Conservation (phyloP, 805 yeast genomes). For the Brettanomyces bruxellensis region DNA sequence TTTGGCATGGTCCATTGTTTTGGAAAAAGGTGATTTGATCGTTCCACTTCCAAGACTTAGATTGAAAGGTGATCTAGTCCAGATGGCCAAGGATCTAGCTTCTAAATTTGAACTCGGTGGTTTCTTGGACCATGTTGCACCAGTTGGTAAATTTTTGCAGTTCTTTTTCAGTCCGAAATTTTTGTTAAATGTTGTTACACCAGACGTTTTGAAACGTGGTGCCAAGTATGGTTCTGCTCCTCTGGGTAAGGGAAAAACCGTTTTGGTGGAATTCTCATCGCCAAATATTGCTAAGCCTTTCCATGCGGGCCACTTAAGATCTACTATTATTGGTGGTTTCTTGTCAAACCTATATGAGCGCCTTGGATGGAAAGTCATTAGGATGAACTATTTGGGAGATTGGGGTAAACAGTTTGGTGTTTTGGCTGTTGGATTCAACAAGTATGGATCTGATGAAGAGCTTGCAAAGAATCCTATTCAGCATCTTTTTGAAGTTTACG, state of each 20-base stretch:
- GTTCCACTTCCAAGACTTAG: constrained; percentile 88
- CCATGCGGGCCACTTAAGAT: constrained; percentile 98
- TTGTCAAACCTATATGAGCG: constrained; percentile 81
- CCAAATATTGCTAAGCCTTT: constrained; percentile 99
- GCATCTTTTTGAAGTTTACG: constrained; percentile 92
- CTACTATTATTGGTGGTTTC: constrained; percentile 97
- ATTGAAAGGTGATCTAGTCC: constrained; percentile 77
- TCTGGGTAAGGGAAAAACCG: constrained; percentile 60
- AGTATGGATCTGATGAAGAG: constrained; percentile 72
- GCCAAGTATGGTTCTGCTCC: constrained; percentile 67
- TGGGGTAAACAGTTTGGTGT: constrained; percentile 99
- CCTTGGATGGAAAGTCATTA: constrained; percentile 84
- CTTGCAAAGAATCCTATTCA: constrained; percentile 77
- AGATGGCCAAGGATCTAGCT: constrained; percentile 70
- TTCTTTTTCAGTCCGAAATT: constrained; percentile 68
- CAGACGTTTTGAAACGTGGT: constrained; percentile 55
- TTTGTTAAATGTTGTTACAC: constrained; percentile 59
- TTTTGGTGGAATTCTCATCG: constrained; percentile 85
- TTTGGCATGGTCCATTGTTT: constrained; percentile 75
- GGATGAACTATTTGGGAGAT: constrained; percentile 95
- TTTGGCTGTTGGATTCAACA: constrained; percentile 84
- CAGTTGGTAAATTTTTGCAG: constrained; percentile 88
- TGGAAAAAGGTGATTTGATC: constrained; percentile 88
- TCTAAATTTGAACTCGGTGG: constrained; percentile 64
- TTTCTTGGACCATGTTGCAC: constrained; percentile 59